phyloP scores from a whole-genome alignment of 2,329 filamentous ascomycete genomes.

The Aspergillus texensis region DNA sequence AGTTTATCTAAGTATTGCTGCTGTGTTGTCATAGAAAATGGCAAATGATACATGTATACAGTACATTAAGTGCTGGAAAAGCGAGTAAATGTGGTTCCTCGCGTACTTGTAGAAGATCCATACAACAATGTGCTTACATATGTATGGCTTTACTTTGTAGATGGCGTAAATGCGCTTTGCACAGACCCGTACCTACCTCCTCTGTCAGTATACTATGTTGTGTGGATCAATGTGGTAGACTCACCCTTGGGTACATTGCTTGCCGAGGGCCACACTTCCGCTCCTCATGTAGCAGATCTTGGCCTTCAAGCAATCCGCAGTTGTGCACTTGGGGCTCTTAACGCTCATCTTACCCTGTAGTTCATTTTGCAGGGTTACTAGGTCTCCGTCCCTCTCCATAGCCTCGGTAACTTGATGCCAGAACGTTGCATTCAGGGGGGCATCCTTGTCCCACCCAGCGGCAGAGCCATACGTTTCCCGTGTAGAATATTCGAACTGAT shows the following conservation, averaged over 20 bases:
- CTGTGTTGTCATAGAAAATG: neutral
- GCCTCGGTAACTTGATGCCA: constrained; percentile 62
- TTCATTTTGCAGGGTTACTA: constrained; percentile 56
- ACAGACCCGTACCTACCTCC: constrained; percentile 40
- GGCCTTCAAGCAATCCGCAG: constrained; percentile 52
- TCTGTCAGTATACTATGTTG: neutral
- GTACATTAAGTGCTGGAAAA: neutral
- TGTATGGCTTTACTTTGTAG: neutral
- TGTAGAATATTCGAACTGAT: constrained; percentile 55
- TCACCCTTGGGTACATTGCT: constrained; percentile 55
- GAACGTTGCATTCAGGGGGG: constrained; percentile 61
- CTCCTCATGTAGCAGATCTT: constrained; percentile 64
- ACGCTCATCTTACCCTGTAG: constrained; percentile 57
- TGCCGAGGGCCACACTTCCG: constrained; percentile 56
- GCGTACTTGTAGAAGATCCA: neutral
- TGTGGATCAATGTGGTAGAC: constrained; percentile 16
- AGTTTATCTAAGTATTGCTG: neutral
- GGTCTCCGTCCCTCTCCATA: constrained; percentile 54
- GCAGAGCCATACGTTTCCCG: constrained; percentile 52
- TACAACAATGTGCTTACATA: neutral
- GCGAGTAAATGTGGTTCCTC: neutral
- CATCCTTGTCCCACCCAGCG: constrained; percentile 49
- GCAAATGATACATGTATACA: neutral
- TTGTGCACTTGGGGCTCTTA: constrained; percentile 56
- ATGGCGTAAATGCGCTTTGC: constrained; percentile 38